Conservation (phyloP, 331 rosid genomes). For the Malus hybrid region DNA sequence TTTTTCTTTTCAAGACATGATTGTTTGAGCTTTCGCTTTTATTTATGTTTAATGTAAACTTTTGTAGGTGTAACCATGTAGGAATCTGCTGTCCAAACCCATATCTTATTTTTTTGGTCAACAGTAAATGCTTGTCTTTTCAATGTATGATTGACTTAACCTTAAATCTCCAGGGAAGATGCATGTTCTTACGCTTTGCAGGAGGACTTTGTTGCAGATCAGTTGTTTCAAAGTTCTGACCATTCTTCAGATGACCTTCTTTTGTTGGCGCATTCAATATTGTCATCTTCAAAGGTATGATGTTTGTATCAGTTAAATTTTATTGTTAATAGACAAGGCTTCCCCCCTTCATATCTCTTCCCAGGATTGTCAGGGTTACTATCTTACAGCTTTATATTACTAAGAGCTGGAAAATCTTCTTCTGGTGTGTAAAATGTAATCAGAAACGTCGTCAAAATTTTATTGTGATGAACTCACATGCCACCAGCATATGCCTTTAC, state of each 20-base stretch:
- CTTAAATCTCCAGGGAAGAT: slow-evolving; percentile 44
- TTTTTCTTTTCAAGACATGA: background rate
- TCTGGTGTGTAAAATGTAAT: background rate
- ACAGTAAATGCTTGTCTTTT: background rate
- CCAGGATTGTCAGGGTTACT: background rate
- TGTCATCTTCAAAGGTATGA: slow-evolving; percentile 69
- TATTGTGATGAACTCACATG: background rate
- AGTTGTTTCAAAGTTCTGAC: slow-evolving; percentile 78
- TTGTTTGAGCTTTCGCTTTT: background rate
- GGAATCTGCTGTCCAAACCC: background rate
- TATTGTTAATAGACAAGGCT: background rate
- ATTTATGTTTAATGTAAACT: background rate
- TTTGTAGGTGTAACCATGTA: background rate
- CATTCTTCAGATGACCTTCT: slow-evolving; percentile 61
- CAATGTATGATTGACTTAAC: slow-evolving; percentile 5
- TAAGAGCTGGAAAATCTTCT: background rate
- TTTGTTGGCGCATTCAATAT: slow-evolving; percentile 45
- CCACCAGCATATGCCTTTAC: background rate
- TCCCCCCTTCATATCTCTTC: too few relatives aligned
- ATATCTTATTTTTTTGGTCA: background rate
- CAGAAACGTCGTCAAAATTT: background rate
- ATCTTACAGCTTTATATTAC: background rate
- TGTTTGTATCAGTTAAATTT: background rate
- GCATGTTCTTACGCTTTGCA: slow-evolving; percentile 62
- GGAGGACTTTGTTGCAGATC: slow-evolving; percentile 92